phyloP scores from a whole-genome alignment of 1,139 yeast genomes.

The Pichia kudriavzevii region DNA sequence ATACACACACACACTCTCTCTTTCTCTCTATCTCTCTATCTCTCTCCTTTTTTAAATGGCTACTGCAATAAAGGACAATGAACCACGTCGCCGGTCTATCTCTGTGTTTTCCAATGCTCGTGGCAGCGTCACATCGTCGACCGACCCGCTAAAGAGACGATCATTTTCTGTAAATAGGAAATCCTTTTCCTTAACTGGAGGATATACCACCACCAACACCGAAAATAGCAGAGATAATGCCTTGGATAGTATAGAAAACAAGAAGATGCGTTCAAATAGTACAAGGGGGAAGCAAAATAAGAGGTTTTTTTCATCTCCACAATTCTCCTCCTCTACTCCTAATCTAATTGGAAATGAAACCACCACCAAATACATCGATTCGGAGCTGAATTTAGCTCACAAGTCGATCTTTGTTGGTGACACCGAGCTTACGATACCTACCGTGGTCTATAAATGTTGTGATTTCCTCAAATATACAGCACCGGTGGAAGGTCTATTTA shows the following conservation, averaged over 20 bases:
- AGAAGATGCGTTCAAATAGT: not conserved
- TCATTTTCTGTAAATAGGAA: constrained; percentile 7
- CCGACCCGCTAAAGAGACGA: no score
- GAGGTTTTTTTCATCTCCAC: constrained; percentile 12
- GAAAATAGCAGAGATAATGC: not conserved
- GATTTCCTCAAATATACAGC: constrained; percentile 19
- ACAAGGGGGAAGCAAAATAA: constrained; percentile 1
- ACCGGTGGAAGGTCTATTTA: constrained; percentile 28
- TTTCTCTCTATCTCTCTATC: no score
- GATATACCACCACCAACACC: not conserved
- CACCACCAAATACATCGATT: constrained; percentile 8
- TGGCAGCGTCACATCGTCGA: no score
- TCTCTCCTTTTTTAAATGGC: no score
- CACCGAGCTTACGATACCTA: constrained; percentile 20
- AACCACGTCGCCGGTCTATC: constrained; percentile 12
- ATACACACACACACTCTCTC: no score
- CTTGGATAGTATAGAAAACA: not conserved
- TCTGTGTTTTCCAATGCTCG: no score
- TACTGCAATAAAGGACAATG: no score
- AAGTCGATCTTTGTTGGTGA: constrained; percentile 2
- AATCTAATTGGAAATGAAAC: constrained; percentile 7
- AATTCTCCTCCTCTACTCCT: constrained; percentile 13
- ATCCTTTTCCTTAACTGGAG: no score
- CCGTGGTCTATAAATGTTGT: constrained; percentile 26
- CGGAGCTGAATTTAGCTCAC: constrained; percentile 19